A percentile compares a stretch with the other conserved stretches of the same genome.
Conservation (phyloP, 352 stramenopile genomes). For the Phytopythium litorale region DNA sequence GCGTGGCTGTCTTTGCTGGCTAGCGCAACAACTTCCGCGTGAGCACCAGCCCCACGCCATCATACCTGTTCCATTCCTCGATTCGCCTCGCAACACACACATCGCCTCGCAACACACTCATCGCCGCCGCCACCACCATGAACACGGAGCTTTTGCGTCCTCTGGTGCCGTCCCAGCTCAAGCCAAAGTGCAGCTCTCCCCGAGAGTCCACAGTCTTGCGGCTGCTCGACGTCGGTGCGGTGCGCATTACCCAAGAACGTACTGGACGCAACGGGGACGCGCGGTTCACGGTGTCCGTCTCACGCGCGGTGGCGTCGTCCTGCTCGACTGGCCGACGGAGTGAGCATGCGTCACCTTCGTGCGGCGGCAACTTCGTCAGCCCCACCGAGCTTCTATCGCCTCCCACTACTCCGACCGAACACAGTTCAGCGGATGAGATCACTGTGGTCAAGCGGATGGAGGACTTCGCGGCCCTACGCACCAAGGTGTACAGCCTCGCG, state of each 20-base stretch:
- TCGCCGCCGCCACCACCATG: background rate
- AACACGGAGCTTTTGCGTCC: background rate
- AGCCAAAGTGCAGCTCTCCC: background rate
- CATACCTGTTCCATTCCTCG: background rate
- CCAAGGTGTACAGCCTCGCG: conserved; percentile 15
- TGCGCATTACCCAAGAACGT: background rate
- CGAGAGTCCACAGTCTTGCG: background rate
- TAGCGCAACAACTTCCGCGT: background rate
- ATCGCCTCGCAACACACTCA: no score
- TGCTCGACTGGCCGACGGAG: background rate
- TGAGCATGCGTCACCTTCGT: background rate
- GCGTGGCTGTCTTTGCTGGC: no score
- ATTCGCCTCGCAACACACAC: background rate
- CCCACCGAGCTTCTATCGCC: background rate
- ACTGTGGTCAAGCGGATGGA: conserved; percentile 1
- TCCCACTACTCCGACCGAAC: background rate
- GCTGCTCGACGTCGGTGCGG: background rate
- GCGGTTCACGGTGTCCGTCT: background rate
- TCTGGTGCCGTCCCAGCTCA: background rate
- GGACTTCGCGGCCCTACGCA: conserved; percentile 16
- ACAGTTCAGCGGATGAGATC: background rate
- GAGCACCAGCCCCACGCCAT: no score
- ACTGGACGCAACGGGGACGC: background rate
- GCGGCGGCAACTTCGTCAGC: background rate
- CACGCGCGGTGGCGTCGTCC: background rate